Base-by-base conservation (phyloP, 805 yeast genomes). In the Yarrowia sp. region DNA sequence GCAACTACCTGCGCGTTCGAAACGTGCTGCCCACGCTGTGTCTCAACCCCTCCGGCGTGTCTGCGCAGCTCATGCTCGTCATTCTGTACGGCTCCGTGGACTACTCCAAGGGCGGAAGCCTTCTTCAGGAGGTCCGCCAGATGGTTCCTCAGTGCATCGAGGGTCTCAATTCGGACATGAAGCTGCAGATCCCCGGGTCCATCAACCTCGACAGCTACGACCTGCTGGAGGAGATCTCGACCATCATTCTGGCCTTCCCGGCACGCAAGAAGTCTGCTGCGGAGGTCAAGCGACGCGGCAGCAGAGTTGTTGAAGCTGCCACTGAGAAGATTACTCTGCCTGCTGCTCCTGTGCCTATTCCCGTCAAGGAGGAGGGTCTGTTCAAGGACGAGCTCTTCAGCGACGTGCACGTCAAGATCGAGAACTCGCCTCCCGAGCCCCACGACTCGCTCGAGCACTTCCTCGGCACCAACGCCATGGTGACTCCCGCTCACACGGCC, bases 61-160 rank as follows among this genome's bases (percentile, higher is more conserved):
- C 66, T 13, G 62, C 70, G 6, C 61, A 65, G 16, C 61, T 66
- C 21, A 68, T 72, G 32, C 58, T 72, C 9, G 62, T 72, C 31
- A 66, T 74, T 25, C 63, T 74, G 24, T 73, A 69, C 65, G 91
- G 96, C 14, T 83, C 90, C 0, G 76, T 91, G 62, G 97, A 90
- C 65, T 90, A 88, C 70, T 84, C 89, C 2, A 84, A 89, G 70
- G 90, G 91, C 36, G 96, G 97, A 0, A 85, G 93, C 1, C 73
- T 90, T 61, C 84, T 86, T 69, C 88, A 84, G 69, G 90, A 85
- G 58, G 83, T 86, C 69, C 86, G 84, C 66, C 78, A 73, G 32
- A 74, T 88, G 51, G 73, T 90, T 49, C 72, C 65, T 3, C 63
- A 63, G 27, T 62, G 69, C 18, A 62, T 71, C 25, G 68, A 69